A percentile compares a stretch with the other conserved stretches of the same genome.
These are phyloP conservation scores for Fusarium lyarnte DNA, from an alignment of 2,329 filamentous ascomycete genomes.

Conservation along the genomic window DNA sequence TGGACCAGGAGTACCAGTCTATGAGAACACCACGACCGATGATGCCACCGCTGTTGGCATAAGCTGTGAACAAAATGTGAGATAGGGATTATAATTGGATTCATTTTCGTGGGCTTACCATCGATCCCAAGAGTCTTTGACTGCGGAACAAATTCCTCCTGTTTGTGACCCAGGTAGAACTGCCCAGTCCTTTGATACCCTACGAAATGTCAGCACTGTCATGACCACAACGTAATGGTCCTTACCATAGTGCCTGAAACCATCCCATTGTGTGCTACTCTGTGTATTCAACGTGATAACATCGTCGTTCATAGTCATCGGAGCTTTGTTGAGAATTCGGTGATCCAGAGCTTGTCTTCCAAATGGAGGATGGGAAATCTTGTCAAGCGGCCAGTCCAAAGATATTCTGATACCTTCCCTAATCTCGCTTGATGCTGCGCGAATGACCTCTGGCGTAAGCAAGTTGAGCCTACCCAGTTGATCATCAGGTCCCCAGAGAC, in stretches of 20 bases:
- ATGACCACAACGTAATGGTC: neutral
- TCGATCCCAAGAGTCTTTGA: neutral
- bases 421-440: neutral
- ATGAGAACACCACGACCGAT: neutral
- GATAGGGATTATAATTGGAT: fast-evolving
- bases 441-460: neutral
- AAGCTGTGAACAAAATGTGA: neutral
- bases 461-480: neutral
- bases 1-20: neutral
- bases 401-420: neutral
- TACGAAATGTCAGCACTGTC: neutral
- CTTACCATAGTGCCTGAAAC: neutral
- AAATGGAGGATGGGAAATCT: neutral
- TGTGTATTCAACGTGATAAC: neutral
- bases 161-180: neutral
- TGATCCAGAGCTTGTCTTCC: neutral
- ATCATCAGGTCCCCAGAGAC: neutral
- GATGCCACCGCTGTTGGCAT: neutral
- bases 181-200: neutral
- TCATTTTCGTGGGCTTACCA: neutral
- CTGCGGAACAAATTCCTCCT: neutral
- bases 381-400: neutral
- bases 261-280: neutral
- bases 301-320: neutral
- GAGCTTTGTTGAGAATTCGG: neutral